phyloP scores from a whole-genome alignment of 352 stramenopile genomes.

The Phytophthora tentaculata region DNA sequence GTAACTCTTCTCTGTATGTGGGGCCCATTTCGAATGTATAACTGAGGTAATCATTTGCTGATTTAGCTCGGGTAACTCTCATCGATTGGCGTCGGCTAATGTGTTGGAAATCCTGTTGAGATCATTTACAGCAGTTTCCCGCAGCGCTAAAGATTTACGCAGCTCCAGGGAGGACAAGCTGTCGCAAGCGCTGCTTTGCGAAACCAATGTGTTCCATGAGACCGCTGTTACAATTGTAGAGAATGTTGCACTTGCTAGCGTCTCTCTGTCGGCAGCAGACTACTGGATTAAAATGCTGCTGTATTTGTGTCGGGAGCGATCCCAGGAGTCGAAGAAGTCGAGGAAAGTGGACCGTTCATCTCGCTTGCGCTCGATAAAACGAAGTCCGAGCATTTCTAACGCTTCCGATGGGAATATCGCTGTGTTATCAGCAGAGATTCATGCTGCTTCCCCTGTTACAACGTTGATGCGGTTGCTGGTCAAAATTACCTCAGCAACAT shows the following conservation, averaged over 20 bases:
- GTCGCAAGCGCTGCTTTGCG: constrained; percentile 33
- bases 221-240: constrained; percentile 26
- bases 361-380: background rate
- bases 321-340: constrained; percentile 7
- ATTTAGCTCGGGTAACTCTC: constrained; percentile 33
- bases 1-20: constrained; percentile 14
- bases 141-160: background rate
- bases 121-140: constrained; percentile 29
- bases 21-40: background rate
- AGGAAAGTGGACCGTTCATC: constrained; percentile 9
- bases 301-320: constrained; percentile 19
- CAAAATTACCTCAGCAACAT: constrained; percentile 31
- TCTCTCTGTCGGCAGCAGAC: constrained; percentile 28
- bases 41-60: constrained; percentile 16
- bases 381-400: background rate
- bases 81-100: constrained; percentile 25
- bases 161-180: constrained; percentile 3
- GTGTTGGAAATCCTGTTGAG: constrained; percentile 37
- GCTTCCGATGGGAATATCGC: background rate
- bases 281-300: constrained; percentile 40
- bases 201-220: constrained; percentile 35
- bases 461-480: constrained; percentile 28
- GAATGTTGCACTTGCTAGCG: constrained; percentile 25
- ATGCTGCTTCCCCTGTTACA: constrained; percentile 6
- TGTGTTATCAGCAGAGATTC: background rate